Base-by-base conservation (phyloP, 2,329 filamentous ascomycete species). In the Celoporthe dispersa region DNA sequence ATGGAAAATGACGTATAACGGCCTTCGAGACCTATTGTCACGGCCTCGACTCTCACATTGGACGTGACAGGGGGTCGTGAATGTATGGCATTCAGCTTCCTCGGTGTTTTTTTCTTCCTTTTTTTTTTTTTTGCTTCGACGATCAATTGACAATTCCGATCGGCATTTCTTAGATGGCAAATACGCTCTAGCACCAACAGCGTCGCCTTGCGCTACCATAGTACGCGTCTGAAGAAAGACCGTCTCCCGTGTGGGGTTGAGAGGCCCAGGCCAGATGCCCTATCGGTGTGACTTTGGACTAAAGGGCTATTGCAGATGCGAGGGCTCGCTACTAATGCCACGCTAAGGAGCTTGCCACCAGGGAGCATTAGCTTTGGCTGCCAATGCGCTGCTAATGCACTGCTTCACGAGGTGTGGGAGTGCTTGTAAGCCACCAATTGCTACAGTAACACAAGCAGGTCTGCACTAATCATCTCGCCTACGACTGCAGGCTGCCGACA, bases 311-410 rank as follows among this genome's bases (percentile, higher is more conserved):
- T 48, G 41, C 41, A 53, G 7, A 37, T 53, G 41, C 28, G 62
- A 64, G 62, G 53, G 62, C 57, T 60, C 33, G 57, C 57, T 35
- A 22, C 57, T 60, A 60, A 37, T 33, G 57, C 11, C 31, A 3
- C 33, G 57, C 57, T 60, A 60, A 22, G 19, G 7, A 60, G 57
- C 57, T 60, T 60, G 33, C 57, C 57, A 60, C 19, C 33, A 60
- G 31, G 31, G 57, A n/a, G 44, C 44, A 48, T 48, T 48, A 57
- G 11, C 51, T 55, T n/a, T 55, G 25, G n/a, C 48, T 28, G n/a
- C 48, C 22, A 55, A 55, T 28, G 28, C 51, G 14, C 44, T 48
- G 44, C 44, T n/a, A 48, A n/a, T 48, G 44, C 11, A 57, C 53
- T 31, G 53, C 53, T 33, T 22, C 33, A n/a, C 31, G 57, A 37